phyloP scores from a whole-genome alignment of 2,329 filamentous ascomycete genomes.

The Arthrobotrys sphaeroides region DNA sequence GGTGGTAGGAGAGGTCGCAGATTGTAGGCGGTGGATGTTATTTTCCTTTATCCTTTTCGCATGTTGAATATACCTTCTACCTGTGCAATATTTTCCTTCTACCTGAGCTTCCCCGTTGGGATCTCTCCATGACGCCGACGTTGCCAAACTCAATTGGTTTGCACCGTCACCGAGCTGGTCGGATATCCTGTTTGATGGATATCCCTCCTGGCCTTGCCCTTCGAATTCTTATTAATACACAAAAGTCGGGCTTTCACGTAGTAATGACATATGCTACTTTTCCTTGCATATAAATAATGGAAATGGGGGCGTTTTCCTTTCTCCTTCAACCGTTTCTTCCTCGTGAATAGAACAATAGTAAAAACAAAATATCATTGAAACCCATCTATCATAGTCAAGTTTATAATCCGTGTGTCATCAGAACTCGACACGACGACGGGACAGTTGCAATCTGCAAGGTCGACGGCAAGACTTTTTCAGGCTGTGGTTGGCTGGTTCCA shows the following conservation, averaged over 20 bases:
- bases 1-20: conserved; percentile 99
- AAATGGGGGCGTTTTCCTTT: conserved; percentile 49
- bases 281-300: conserved; percentile 46
- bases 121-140: conserved; percentile 33
- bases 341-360: not conserved
- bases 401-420: not conserved
- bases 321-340: not conserved
- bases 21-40: conserved; percentile 75
- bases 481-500: conserved; percentile 7
- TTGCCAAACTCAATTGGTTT: conserved; percentile 23
- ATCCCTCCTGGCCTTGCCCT: conserved; percentile 6
- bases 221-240: conserved; percentile 23
- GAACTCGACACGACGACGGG: not conserved
- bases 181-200: conserved; percentile 16
- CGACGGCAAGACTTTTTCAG: not conserved
- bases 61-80: conserved; percentile 49
- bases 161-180: conserved; percentile 22
- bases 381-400: not conserved
- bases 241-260: conserved; percentile 47
- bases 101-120: conserved; percentile 8
- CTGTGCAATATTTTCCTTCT: conserved; percentile 49
- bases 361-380: too few species aligned
- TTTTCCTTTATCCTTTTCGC: conserved; percentile 20
- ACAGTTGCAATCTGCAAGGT: not conserved
- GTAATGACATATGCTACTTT: conserved; percentile 54